Base-by-base conservation (phyloP, 1,139 yeast genomes). In the Geotrichum bryndzae region DNA sequence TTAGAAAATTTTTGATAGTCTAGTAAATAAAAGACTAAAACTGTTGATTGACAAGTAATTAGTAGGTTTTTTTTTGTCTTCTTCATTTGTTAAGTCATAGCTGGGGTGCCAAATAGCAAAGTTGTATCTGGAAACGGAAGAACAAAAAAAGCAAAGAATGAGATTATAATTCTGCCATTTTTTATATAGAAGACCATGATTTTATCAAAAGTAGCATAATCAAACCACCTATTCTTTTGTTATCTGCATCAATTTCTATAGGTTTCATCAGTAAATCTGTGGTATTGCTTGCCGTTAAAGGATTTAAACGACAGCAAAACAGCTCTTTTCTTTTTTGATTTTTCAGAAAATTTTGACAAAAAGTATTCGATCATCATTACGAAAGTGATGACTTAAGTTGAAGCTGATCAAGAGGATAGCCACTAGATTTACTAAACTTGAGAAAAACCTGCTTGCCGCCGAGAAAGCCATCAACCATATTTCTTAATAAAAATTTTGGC, bases 211-310 rank as follows among this genome's bases (percentile, higher is more conserved):
- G 10, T 15, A 41, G 48, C 48, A 41, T 41, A 41, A 41, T 41
- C 48, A 41, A 41, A 41, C 7, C 48, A 41, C 23, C n/a, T 2
- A 41, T 18, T 18, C 18, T 18, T 18, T n/a, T 4, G 6, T 41
- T n/a, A 41, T 41, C 22, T 41, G 46, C n/a, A 15, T 15, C 13
- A 35, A 35, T 4, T 35, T 8, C 3, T 35, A 35, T 35, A n/a
- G 23, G 15, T 2, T 52, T 22, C 6, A 52, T 27, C 35, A 52
- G 23, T 52, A 33, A 52, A 15, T 15, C 0, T 2, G 8, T 53
- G 56, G 56, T 53, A 53, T 53, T 23, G 56, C 56, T 23, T 53
- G 56, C 56, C 56, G 46, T 53, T 53, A 35, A 27, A 27, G 56
- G 56, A 50, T 23, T 50, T 15, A 3, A 23, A 50, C 23, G 23